Evolutionary conservation across 768 basidiomycete species (phyloP), one percentile per base, ranked within the genome.

Genomic region (Amanita muscaria): DNA sequence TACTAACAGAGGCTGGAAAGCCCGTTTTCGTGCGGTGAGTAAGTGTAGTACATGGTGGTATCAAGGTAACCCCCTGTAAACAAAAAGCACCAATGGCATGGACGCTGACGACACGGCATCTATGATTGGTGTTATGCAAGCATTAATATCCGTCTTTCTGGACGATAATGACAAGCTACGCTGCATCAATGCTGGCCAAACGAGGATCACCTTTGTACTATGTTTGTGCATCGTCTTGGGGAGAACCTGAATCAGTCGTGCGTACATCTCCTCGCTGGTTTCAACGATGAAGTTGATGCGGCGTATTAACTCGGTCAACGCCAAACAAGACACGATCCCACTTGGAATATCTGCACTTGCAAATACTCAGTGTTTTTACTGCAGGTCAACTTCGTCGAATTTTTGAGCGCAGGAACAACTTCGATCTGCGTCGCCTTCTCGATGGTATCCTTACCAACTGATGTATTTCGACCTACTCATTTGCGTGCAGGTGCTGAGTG

Each of bases 201-300:
- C 80, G 4, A 74, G 81, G 40, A 94, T 99, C 46, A 83, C 84
- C 0, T 94, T 64, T 99, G 15, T 98, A 97, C 63, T 88, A 93
- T 56, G 90, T 83, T 22, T 93, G 88, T 50, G 82, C 80, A 10
- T 92, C 90, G 16, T 80, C 84, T 9, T 94, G 89, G 88, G 88
- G 88, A 10, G 96, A 98, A 63, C 94, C 96, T 0, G 96, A 97
- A 63, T 88, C 86, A 49, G 83, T 97, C 51, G 93, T 97, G 66
- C 65, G 89, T 69, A 41, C 10, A 39, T 40, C 21, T 40, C 30
- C 24, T n/a, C 10, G 36, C 36, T 25, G 19, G 32, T 39, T 30
- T 31, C 19, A 14, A 23, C 27, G 41, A 33, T n/a, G n/a, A 34
- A 12, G 22, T 41, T 47, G 25, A 48, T 35, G 31, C 40, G 41